Percentiles rank a stretch among this genome's conserved stretches.
Conservation (phyloP, 1,284 basidiomycete genomes). For the Ceratobasidium sp. region DNA sequence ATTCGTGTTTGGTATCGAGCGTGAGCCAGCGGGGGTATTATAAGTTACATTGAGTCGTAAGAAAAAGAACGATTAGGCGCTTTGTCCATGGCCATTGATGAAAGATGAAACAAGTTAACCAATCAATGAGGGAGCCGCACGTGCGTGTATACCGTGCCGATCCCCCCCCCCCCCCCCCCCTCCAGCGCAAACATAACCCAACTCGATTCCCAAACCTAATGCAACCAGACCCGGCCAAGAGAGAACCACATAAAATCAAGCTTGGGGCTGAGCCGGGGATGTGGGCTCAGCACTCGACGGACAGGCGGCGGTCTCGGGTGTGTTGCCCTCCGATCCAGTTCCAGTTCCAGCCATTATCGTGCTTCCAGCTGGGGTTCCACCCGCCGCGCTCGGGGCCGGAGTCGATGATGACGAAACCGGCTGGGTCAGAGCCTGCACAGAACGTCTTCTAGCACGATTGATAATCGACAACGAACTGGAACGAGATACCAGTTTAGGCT, state of each 20-base stretch:
- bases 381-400: background rate
- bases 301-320: background rate
- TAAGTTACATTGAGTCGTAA: background rate
- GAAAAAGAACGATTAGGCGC: too few species aligned
- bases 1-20: slow-evolving; percentile 34
- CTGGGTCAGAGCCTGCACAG: background rate
- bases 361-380: slow-evolving; percentile 8
- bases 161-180: background rate
- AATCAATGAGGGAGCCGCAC: background rate
- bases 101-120: background rate
- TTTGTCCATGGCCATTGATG: background rate
- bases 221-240: too few species aligned
- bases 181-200: too few species aligned
- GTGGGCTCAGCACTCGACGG: too few species aligned
- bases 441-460: background rate
- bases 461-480: slow-evolving; percentile 21
- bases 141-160: background rate
- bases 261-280: too few species aligned
- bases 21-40: slow-evolving; percentile 13
- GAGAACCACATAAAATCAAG: too few species aligned
- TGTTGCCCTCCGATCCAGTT: too few species aligned
- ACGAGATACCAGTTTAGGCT: slow-evolving; percentile 21
- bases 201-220: too few species aligned
- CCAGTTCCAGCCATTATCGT: too few species aligned
- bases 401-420: background rate